phyloP scores from a whole-genome alignment of 768 basidiomycete genomes.

The Boletus rubropictus region DNA sequence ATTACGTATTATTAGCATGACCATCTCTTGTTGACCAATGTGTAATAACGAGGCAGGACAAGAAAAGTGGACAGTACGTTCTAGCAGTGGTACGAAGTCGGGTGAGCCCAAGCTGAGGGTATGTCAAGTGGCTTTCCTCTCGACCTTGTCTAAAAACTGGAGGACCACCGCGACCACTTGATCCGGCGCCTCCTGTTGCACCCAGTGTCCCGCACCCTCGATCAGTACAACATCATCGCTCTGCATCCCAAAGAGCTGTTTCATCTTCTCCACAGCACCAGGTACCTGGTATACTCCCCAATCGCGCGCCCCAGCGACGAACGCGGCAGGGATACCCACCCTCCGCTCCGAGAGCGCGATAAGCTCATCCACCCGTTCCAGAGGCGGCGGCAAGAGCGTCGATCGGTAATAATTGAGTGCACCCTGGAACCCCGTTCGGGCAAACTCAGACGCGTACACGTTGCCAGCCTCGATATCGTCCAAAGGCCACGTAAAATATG shows the following conservation, averaged over 20 bases:
- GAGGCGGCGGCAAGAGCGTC: constrained; percentile 27
- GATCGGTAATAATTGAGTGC: constrained; percentile 54
- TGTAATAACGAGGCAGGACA: constrained; percentile 12
- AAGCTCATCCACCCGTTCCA: constrained; percentile 36
- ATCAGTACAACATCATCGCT: constrained; percentile 47
- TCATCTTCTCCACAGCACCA: constrained; percentile 44
- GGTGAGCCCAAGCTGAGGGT: not conserved
- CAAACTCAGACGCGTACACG: constrained; percentile 46
- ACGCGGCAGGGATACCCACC: constrained; percentile 51
- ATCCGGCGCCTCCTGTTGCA: constrained; percentile 50
- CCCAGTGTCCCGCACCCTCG: constrained; percentile 58
- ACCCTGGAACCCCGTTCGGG: constrained; percentile 57
- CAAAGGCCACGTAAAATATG: constrained; percentile 38
- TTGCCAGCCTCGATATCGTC: constrained; percentile 37
- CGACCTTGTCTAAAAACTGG: constrained; percentile 35
- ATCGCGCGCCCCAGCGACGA: constrained; percentile 49
- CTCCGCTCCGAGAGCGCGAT: constrained; percentile 40
- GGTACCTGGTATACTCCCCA: constrained; percentile 59
- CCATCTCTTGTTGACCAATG: constrained; percentile 3
- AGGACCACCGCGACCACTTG: constrained; percentile 37
- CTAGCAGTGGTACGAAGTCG: not conserved
- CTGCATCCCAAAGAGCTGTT: constrained; percentile 28
- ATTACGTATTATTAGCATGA: constrained; percentile 16
- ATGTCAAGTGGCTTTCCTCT: not conserved
- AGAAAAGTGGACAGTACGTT: not conserved